Evolutionary conservation across 495 filamentous ascomycete genomes (phyloP), one percentile per base, ranked within the genome.

Genomic region (Rusavskia elegans): DNA sequence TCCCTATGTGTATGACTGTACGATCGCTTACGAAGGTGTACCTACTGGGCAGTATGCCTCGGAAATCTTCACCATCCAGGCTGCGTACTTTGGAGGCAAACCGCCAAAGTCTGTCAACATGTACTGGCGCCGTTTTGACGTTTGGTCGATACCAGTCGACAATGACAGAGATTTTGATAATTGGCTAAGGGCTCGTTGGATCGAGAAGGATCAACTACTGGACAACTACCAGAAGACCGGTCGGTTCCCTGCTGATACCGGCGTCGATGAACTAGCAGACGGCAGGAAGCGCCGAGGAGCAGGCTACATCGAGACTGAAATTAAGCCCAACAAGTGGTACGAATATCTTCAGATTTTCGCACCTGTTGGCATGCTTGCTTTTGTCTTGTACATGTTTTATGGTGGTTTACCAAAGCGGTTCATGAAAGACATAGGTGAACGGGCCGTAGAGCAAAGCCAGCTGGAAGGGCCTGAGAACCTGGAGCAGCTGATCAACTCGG

Each of bases 41-140:
- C 78, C 79, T 79, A 85, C 77, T 16, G 84, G 80, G 25, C 62
- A 80, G 60, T 92, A 76, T 56, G 87, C 84, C 51, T 83, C 89
- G 57, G 76, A 86, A 49, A 73, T 81, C 55, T 92, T 86, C 66
- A 87, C 81, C 7, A 70, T 92, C 13, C 71, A 75, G 5, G 75
- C 77, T 42, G 83, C 80, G 13, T 90, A 86, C 59, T 80, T 89
- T 56, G 72, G 84, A 63, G 86, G 86, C 23, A 77, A 81, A 35
- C 80, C 84, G 3, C 86, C 86, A 2, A 87, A 85, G 60, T 88
- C 83, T 0, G 84, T 90, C 50, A 89, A 89, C 61, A 85, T 92
- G 69, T 78, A 89, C 63, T 92, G 84, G 83, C 75, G 86, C 14
- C 76, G 84, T 3, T 89, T 89, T 59, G 64, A 69, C 0, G 51